phyloP scores from a whole-genome alignment of 352 stramenopile genomes.

The Globisporangium perplexum region DNA sequence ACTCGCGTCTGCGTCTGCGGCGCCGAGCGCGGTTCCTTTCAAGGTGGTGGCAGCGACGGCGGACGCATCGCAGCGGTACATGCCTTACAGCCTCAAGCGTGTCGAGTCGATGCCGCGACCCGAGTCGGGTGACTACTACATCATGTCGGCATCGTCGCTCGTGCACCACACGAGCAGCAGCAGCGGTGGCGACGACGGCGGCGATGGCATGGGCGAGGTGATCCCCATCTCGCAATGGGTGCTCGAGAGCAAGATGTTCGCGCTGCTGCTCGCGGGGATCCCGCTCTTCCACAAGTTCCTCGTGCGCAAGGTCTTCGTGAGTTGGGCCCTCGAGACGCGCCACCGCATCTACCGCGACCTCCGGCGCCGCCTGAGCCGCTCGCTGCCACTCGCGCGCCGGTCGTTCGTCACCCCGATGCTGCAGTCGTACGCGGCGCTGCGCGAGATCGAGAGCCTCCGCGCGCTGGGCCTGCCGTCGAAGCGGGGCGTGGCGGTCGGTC shows the following conservation, averaged over 20 bases:
- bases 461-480: slow-evolving; percentile 33
- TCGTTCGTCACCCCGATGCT: slow-evolving; percentile 38
- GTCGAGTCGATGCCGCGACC: slow-evolving; percentile 22
- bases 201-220: slow-evolving; percentile 34
- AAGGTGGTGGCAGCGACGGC: no score
- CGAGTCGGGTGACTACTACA: slow-evolving; percentile 51
- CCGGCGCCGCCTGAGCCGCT: slow-evolving; percentile 21
- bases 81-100: slow-evolving; percentile 58
- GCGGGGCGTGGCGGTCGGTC: slow-evolving; percentile 6
- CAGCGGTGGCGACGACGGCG: slow-evolving; percentile 3
- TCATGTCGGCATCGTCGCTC: slow-evolving; percentile 53
- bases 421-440: slow-evolving; percentile 26
- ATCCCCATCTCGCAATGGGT: slow-evolving; percentile 68
- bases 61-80: slow-evolving; percentile 20
- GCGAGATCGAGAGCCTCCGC: slow-evolving; percentile 33
- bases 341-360: slow-evolving; percentile 38
- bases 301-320: slow-evolving; percentile 45
- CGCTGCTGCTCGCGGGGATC: slow-evolving; percentile 56
- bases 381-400: slow-evolving; percentile 30
- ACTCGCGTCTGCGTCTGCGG: neutral
- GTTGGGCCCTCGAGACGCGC: slow-evolving; percentile 34
- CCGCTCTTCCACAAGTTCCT: slow-evolving; percentile 75
- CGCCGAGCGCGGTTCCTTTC: no score
- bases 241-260: slow-evolving; percentile 72
- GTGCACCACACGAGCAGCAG: slow-evolving; percentile 49